A percentile compares a stretch with the other conserved stretches of the same genome.
These are phyloP conservation scores for Chlamydomonas reinhardtii DNA, from an alignment of 163 green algal species.

Conservation along the genomic window DNA sequence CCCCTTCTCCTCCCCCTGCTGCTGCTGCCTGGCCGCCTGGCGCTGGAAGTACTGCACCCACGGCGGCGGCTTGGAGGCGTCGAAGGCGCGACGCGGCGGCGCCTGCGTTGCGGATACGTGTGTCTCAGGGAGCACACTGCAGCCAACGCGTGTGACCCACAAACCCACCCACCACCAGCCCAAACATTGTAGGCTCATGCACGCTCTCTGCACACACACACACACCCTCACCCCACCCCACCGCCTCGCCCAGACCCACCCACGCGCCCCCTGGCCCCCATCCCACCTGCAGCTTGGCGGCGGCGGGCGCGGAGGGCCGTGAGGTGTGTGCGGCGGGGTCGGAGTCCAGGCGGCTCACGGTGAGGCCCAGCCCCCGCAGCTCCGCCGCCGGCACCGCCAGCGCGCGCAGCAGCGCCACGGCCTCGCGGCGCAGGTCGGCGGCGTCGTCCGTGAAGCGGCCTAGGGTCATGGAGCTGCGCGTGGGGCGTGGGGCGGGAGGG, in stretches of 20 bases:
- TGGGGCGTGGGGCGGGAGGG: background rate
- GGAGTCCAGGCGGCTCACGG: slow-evolving; percentile 56
- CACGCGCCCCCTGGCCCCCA: too few species aligned
- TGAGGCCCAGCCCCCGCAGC: slow-evolving; percentile 33
- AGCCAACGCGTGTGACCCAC: too few species aligned
- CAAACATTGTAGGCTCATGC: too few species aligned
- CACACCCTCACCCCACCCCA: too few species aligned
- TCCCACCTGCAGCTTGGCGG: slow-evolving; percentile 32
- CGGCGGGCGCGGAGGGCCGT: slow-evolving; percentile 61
- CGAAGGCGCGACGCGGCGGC: slow-evolving; percentile 19
- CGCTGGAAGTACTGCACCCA: slow-evolving; percentile 33
- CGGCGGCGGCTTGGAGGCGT: slow-evolving; percentile 32
- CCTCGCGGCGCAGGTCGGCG: slow-evolving; percentile 29
- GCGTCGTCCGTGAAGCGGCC: slow-evolving; percentile 26
- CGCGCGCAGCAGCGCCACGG: slow-evolving; percentile 2
- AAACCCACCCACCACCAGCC: too few species aligned
- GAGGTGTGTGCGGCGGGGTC: slow-evolving; percentile 36
- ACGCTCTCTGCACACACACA: too few species aligned
- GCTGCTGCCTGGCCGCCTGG: slow-evolving; percentile 3
- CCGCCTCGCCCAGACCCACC: too few species aligned
- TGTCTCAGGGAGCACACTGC: too few species aligned
- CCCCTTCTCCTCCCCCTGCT: background rate
- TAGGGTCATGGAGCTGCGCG: slow-evolving; percentile 22
- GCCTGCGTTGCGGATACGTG: too few species aligned
- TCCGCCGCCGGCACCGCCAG: slow-evolving; percentile 32